Percentiles rank a stretch among this genome's conserved stretches.
Conservation (phyloP, 345 rosid genomes). For the Eucalyptus curtisii region DNA sequence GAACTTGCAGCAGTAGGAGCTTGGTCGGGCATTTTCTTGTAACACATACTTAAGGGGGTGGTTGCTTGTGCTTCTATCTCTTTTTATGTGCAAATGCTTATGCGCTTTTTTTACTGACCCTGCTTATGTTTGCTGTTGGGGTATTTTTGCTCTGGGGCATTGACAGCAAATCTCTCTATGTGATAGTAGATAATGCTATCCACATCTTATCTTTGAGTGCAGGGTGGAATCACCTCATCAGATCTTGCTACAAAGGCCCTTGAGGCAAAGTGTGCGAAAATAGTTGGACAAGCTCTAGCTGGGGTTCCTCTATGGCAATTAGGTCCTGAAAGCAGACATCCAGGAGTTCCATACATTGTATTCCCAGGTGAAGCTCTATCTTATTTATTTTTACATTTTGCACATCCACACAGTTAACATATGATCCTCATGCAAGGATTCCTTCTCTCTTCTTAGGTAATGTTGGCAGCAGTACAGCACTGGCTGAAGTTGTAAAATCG, state of each 20-base stretch:
- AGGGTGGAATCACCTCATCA: slow-evolving; percentile 98
- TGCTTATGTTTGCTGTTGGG: not conserved
- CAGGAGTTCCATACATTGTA: slow-evolving; percentile 93
- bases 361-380: slow-evolving; percentile 61
- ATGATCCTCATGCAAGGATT: not conserved
- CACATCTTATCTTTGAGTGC: not conserved
- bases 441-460: slow-evolving; percentile 36
- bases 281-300: slow-evolving; percentile 89
- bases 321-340: slow-evolving; percentile 96
- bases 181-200: not conserved
- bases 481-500: slow-evolving; percentile 78
- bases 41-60: not conserved
- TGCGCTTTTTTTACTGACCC: not conserved
- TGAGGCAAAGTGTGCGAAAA: slow-evolving; percentile 76
- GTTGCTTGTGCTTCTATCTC: not conserved
- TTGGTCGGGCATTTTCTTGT: not conserved
- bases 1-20: not conserved
- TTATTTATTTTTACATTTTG: not conserved
- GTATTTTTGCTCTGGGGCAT: not conserved
- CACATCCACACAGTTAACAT: not conserved
- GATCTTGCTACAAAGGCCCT: slow-evolving; percentile 97
- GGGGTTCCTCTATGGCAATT: slow-evolving; percentile 97
- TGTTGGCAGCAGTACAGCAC: slow-evolving; percentile 74
- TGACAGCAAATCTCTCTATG: not conserved
- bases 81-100: not conserved